Percentiles rank a stretch among this genome's conserved stretches.
Conservation (phyloP, 495 filamentous ascomycete species). For the Pseudevernia furfuracea region DNA sequence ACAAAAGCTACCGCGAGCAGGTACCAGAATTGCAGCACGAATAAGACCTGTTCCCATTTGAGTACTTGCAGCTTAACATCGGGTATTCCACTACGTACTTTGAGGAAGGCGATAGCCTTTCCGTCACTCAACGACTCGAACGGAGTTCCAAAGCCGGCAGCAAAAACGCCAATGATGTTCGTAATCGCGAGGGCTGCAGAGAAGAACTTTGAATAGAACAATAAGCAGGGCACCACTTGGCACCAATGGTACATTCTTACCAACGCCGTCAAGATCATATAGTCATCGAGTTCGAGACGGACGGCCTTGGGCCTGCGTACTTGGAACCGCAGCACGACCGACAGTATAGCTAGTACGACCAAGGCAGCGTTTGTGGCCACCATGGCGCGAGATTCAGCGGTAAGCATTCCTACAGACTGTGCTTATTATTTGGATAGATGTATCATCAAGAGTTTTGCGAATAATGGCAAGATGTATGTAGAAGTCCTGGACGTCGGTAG, state of each 20-base stretch:
- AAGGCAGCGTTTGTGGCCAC: constrained; percentile 11
- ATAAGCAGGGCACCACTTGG: neutral
- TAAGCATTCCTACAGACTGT: neutral
- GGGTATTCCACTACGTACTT: neutral
- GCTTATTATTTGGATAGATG: neutral
- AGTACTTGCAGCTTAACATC: neutral
- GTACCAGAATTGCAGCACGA: constrained; percentile 17
- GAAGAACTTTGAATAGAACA: neutral
- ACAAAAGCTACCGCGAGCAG: constrained; percentile 23
- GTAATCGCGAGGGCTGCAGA: constrained; percentile 8
- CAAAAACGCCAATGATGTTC: constrained; percentile 9
- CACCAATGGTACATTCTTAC: neutral
- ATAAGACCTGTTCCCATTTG: constrained; percentile 10
- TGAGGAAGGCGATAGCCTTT: constrained; percentile 11
- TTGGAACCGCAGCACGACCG: constrained; percentile 5
- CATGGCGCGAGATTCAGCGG: constrained; percentile 2
- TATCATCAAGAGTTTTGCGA: neutral
- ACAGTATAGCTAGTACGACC: neutral
- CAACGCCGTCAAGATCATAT: constrained; percentile 11
- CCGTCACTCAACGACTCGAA: constrained; percentile 8
- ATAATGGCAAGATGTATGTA: too few relatives aligned
- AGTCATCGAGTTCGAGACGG: constrained; percentile 8
- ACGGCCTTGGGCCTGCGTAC: neutral
- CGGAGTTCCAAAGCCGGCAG: constrained; percentile 13
- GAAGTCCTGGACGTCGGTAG: too few relatives aligned